A percentile compares a stretch with the other conserved stretches of the same genome.
These are phyloP conservation scores for Saccharomycopsis olivae DNA, from an alignment of 805 yeast genomes.

Conservation along the genomic window DNA sequence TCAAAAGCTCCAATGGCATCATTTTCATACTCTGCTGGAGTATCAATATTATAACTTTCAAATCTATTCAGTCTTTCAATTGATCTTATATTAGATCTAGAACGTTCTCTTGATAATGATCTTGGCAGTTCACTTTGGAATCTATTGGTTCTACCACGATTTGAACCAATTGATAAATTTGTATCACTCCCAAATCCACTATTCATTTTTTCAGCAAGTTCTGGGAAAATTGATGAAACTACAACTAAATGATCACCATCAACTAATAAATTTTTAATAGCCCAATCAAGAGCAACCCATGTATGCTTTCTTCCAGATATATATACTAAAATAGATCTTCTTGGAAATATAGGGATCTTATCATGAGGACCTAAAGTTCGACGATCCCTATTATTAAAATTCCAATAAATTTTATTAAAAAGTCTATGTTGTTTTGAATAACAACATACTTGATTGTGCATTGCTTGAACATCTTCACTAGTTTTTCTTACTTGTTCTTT, in stretches of 20 bases:
- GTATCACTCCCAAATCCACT: no score
- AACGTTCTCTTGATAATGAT: background rate
- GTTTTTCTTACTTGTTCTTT: background rate
- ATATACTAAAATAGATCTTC: conserved; percentile 50
- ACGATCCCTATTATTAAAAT: conserved; percentile 23
- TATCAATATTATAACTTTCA: background rate
- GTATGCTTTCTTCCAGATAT: conserved; percentile 65
- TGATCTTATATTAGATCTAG: background rate
- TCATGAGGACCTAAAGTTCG: conserved; percentile 1
- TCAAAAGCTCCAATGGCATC: no score
- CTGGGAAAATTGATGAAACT: conserved; percentile 38
- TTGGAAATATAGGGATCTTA: conserved; percentile 32
- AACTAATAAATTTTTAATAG: conserved; percentile 40
- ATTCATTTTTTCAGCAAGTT: conserved; percentile 20
- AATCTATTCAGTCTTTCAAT: background rate
- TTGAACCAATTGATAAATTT: no score
- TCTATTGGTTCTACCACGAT: no score
- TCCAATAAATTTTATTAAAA: conserved; percentile 37
- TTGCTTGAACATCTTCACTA: conserved; percentile 8
- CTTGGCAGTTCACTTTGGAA: background rate
- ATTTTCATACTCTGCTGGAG: no score
- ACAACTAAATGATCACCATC: conserved; percentile 61
- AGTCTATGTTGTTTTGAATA: conserved; percentile 36
- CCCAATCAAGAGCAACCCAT: conserved; percentile 77
- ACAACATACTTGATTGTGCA: conserved; percentile 18